phyloP scores from a whole-genome alignment of 805 yeast species.

The Zygosaccharomyces kombuchaensis region DNA sequence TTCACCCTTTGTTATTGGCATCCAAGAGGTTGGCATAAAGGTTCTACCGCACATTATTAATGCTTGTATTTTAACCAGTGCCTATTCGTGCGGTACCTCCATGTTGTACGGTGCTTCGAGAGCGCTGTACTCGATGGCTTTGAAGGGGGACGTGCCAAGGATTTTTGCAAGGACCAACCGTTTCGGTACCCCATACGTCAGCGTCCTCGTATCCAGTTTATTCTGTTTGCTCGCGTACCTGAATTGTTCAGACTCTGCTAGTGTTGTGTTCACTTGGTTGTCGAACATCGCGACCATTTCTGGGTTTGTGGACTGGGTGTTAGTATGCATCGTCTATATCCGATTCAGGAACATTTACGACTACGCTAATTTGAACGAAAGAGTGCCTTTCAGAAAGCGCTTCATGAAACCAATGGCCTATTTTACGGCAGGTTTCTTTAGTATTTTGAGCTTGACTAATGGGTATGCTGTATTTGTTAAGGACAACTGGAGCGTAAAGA shows the following conservation, averaged over 20 bases:
- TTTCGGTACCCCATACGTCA: conserved; percentile 48
- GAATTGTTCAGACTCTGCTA: conserved; percentile 45
- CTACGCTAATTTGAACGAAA: conserved; percentile 45
- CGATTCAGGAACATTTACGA: conserved; percentile 56
- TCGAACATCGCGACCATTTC: conserved; percentile 56
- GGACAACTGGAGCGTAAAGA: conserved; percentile 41
- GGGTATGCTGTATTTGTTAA: conserved; percentile 60
- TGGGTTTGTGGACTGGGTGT: conserved; percentile 55
- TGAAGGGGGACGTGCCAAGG: conserved; percentile 46
- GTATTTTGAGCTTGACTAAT: conserved; percentile 50
- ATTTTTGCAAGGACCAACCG: conserved; percentile 42
- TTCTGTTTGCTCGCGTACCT: conserved; percentile 44
- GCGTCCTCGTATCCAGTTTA: conserved; percentile 9
- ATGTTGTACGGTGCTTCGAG: conserved; percentile 49
- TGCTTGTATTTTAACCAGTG: conserved; percentile 46
- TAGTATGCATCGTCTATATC: conserved; percentile 45
- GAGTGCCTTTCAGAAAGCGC: conserved; percentile 50
- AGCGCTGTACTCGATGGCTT: conserved; percentile 40
- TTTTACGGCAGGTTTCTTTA: conserved; percentile 43
- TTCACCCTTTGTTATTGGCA: conserved; percentile 48
- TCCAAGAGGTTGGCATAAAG: conserved; percentile 45
- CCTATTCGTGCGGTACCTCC: conserved; percentile 37
- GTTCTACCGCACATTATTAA: conserved; percentile 46
- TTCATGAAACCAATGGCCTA: conserved; percentile 55
- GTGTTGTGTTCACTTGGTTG: conserved; percentile 57